Conservation (phyloP, 139 green algal genomes). For the Chlorella sp. region DNA sequence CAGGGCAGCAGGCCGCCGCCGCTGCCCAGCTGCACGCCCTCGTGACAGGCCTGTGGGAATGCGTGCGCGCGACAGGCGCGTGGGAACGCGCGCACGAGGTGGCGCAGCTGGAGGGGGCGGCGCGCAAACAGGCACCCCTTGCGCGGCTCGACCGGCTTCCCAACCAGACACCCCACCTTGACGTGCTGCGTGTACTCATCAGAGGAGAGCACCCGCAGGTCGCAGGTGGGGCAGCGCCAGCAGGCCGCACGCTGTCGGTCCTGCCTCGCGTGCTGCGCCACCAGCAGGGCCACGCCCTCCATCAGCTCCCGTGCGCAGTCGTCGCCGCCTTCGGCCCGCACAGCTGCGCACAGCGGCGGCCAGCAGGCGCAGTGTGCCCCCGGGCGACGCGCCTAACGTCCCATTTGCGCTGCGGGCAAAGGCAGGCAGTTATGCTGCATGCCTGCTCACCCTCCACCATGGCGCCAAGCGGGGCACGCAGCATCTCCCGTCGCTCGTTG, state of each 20-base stretch:
- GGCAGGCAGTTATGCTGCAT: no score
- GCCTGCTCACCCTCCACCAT: conserved; percentile 31
- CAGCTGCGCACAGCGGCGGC: no score
- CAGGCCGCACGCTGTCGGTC: conserved; percentile 16
- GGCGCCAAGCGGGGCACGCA: conserved; percentile 16
- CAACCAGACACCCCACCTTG: no score
- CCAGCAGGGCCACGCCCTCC: conserved; percentile 32
- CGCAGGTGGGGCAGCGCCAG: conserved; percentile 43
- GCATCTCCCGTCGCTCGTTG: neutral
- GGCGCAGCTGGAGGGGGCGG: no score
- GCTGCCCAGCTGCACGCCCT: conserved; percentile 33
- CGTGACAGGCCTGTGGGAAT: conserved; percentile 35
- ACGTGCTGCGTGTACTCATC: conserved; percentile 31
- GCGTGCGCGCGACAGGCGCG: no score
- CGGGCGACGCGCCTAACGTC: no score
- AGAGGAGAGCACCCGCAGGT: conserved; percentile 14
- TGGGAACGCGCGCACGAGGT: no score
- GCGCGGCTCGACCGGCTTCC: no score
- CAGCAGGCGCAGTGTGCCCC: no score
- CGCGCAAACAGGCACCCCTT: no score
- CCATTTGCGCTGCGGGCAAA: no score
- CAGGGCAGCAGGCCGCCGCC: conserved; percentile 28
- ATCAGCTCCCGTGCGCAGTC: conserved; percentile 15
- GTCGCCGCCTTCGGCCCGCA: conserved; percentile 18
- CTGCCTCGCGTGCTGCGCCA: no score